phyloP scores from a whole-genome alignment of 148 eudicot species.

The Beta vulgaris region DNA sequence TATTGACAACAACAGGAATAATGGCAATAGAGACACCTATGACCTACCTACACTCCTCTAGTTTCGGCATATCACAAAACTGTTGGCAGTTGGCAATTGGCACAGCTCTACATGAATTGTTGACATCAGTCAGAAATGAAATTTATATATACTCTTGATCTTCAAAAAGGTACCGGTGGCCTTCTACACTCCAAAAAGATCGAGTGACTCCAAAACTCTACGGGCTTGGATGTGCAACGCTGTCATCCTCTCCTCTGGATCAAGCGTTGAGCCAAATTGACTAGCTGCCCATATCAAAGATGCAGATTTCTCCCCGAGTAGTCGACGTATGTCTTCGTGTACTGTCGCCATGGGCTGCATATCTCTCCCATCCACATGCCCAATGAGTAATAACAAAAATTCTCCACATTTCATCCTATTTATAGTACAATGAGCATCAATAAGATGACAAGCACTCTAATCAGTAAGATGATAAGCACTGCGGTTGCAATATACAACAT shows the following conservation, averaged over 20 bases:
- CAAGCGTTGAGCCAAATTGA: constrained; percentile 92
- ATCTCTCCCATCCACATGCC: constrained; percentile 83
- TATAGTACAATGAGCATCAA: constrained; percentile 7
- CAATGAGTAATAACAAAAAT: constrained; percentile 83
- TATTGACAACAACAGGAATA: background rate
- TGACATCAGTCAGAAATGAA: background rate
- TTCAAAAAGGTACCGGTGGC: background rate
- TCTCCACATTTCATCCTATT: constrained; percentile 90
- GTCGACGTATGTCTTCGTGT: constrained; percentile 72
- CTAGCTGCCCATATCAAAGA: constrained; percentile 97
- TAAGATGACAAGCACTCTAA: too few relatives aligned
- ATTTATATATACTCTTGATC: constrained; percentile 10
- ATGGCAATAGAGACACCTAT: background rate
- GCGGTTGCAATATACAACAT: too few relatives aligned
- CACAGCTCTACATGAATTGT: background rate
- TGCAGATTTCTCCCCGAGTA: constrained; percentile 88
- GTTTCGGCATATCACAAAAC: constrained; percentile 7
- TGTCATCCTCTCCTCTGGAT: constrained; percentile 78
- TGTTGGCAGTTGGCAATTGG: constrained; percentile 6
- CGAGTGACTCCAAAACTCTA: constrained; percentile 86
- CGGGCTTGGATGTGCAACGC: constrained; percentile 94
- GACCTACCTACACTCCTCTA: background rate
- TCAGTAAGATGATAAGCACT: background rate
- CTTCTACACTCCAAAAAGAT: constrained; percentile 44
- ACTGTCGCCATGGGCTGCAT: constrained; percentile 65